Evolutionary conservation across 805 yeast genomes (phyloP).

Genomic region (Barnettozyma siamensis): DNA sequence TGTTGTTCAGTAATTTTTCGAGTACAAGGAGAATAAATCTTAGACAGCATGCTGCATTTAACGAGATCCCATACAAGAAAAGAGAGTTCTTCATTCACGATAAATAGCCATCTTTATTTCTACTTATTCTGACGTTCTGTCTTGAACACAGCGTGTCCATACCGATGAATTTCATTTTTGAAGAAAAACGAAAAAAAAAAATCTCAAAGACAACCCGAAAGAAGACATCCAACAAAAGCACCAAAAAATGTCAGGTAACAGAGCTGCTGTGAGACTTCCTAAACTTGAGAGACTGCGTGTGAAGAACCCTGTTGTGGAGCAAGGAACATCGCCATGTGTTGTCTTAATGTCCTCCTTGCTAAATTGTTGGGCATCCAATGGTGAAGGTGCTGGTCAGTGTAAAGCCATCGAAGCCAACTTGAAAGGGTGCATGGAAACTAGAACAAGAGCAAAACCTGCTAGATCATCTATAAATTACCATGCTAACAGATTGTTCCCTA

Average conservation of each 20-base stretch:
- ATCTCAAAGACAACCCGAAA: not conserved
- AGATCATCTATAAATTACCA: conserved; percentile 47
- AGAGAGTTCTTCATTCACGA: no score
- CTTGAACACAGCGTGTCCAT: not conserved
- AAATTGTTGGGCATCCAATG: conserved; percentile 95
- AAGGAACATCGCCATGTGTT: conserved; percentile 64
- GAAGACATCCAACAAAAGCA: not conserved
- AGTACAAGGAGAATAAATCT: no score
- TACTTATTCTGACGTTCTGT: not conserved
- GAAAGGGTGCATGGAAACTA: conserved; percentile 61
- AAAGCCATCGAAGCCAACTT: conserved; percentile 59
- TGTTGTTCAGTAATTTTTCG: no score
- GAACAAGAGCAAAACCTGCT: conserved; percentile 23
- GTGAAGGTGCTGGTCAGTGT: conserved; percentile 73
- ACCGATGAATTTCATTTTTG: not conserved
- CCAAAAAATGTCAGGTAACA: conserved; percentile 29
- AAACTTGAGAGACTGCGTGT: conserved; percentile 71
- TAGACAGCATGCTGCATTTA: no score
- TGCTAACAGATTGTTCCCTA: conserved; percentile 44
- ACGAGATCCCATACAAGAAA: no score
- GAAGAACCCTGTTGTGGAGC: conserved; percentile 53
- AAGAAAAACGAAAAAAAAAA: not conserved
- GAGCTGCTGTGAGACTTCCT: conserved; percentile 50
- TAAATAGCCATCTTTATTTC: not conserved
- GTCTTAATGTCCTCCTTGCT: conserved; percentile 79